Evolutionary conservation across 2,329 filamentous ascomycete genomes (phyloP), one percentile per base, ranked within the genome.

Genomic region (Fragosphaeria purpurea): DNA sequence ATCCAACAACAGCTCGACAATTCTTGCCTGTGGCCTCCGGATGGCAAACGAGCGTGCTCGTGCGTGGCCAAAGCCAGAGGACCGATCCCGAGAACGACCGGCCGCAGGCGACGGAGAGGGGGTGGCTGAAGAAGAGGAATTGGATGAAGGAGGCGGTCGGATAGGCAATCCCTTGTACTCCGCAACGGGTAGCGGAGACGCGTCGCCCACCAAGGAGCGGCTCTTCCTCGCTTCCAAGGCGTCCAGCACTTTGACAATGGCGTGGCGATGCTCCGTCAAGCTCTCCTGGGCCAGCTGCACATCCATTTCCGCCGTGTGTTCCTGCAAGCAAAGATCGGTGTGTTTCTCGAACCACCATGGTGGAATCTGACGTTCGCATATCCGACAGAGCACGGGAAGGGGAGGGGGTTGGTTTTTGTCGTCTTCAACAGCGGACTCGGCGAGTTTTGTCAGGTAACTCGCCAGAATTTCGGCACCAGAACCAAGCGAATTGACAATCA

Each of bases 261-360:
- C 79, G 66, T 95, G 90, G 6, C 93, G 85, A 67, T 98, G 93
- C 62, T 98, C 93, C 6, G 84, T 86, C 46, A 98, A 72, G 55
- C 81, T 88, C 63, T 98, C 93, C 62, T 98, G 93, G 6, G 90
- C 82, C 74, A 97, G 85, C 64, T 98, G 91, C 4, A 98, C 89
- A 60, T 97, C 91, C 87, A 96, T 94, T 65, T 98, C 93, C 0
- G 93, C 91, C 47, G 86, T 84, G 63, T 98, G 93, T 64, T 98
- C 93, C 64, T 97, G 90, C 50, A 96, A 74, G 62, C 93, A 98
- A 22, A 97, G 72, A 61, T 98, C 94, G 2, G 91, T 95, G 65
- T 98, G 93, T 67, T 97, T 98, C 68, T 98, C 93, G 60, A 98
- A 98, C 94, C 93, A 98, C 93, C 93, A 98, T 0, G 91, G 89